Base-by-base conservation (phyloP, 139 green algal genomes). In the Nannochloris sp. region DNA sequence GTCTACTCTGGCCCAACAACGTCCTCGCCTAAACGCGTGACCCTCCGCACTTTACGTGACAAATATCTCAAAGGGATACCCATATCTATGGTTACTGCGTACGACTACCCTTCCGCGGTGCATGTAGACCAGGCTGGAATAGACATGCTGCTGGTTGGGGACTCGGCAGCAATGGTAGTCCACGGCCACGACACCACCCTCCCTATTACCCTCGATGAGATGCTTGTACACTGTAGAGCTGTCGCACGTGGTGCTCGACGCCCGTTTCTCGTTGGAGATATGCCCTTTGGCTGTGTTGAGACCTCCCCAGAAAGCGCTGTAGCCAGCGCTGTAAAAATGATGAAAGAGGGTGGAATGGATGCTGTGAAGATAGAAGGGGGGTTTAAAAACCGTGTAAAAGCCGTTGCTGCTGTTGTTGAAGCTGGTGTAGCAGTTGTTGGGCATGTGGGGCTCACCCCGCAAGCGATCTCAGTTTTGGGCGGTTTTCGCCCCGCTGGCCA, bases 141-240 rank as follows among this genome's bases (percentile, higher is more conserved):
- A 27, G 94, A 99, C 70, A 89, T 99, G 24, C 44, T 89, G 44
- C 84, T 99, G 37, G 95, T 99, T 25, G 94, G 94, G 3, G 94
- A 99, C 77, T 91, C 75, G 3, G 91, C 87, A 35, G 91, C 80
- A 23, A 99, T 99, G 94, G 94, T 99, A 33, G 89, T 98, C 27
- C 94, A 98, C 63, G 94, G 94, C n/a, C 85, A 99, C 70, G 94
- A 99, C 83, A 99, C 94, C 30, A 99, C 94, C 1, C 82, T 99
- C 53, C 94, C 94, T 15, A 80, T 99, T 45, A 97, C 91, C 0
- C 38, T 99, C 30, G 90, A 97, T 2, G 92, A 97, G 32, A 98
- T 99, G 89, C 67, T 99, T n/a, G 14, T 78, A 59, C 93, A 98
- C 80, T 97, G 90, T 79, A 75, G 72, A 31, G 83, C 92, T 35